These are phyloP conservation scores for Lachnellula cervina DNA, from an alignment of 2,329 filamentous ascomycete genomes.

Conservation along the genomic window DNA sequence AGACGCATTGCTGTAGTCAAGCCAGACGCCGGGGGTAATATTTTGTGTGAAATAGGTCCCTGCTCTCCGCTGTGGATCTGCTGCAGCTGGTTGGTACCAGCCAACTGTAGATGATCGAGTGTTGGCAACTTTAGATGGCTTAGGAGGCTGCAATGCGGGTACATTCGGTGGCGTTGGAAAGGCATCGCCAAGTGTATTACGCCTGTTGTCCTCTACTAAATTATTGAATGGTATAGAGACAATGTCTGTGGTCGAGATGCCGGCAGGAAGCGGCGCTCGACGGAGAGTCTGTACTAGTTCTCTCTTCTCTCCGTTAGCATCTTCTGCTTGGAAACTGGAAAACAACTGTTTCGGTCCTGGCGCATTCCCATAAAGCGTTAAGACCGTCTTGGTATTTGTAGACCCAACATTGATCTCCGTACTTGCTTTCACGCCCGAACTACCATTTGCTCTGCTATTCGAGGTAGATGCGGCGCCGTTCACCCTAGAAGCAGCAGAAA, in stretches of 20 bases:
- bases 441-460: conserved; percentile 15
- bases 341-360: conserved; percentile 74
- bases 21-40: conserved; percentile 63
- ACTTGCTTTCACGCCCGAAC: conserved; percentile 12
- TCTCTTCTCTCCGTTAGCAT: conserved; percentile 28
- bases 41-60: conserved; percentile 60
- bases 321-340: conserved; percentile 65
- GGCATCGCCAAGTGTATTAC: conserved; percentile 64
- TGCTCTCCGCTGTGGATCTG: conserved; percentile 36
- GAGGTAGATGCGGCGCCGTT: conserved; percentile 8
- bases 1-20: conserved; percentile 63
- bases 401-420: conserved; percentile 34
- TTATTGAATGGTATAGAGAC: conserved; percentile 45
- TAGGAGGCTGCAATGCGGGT: conserved; percentile 64
- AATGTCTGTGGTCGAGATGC: conserved; percentile 65
- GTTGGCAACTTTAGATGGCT: conserved; percentile 64
- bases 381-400: conserved; percentile 52
- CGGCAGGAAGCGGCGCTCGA: conserved; percentile 66
- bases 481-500: conserved; percentile 39
- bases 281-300: conserved; percentile 44
- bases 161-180: conserved; percentile 65
- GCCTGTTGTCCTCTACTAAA: conserved; percentile 44
- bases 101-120: conserved; percentile 49
- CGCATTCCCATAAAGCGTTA: conserved; percentile 74
- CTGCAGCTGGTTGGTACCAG: conserved; percentile 38